These are phyloP conservation scores for Dissophora globulifera DNA, from an alignment of 192 early-diverging fungal species.

Conservation along the genomic window DNA sequence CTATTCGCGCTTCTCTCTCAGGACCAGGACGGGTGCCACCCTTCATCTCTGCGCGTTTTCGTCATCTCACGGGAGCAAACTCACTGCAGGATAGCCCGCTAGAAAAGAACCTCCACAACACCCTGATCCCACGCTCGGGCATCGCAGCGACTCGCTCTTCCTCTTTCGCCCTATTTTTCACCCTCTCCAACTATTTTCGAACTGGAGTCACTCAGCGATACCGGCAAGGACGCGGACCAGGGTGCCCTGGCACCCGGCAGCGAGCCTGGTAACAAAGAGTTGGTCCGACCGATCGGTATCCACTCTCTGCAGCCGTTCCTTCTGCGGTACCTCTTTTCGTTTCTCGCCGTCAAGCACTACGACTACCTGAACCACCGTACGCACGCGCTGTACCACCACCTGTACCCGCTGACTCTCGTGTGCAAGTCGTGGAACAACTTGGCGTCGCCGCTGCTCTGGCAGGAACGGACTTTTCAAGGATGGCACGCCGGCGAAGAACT, in stretches of 20 bases:
- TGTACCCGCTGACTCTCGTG: slow-evolving; percentile 40
- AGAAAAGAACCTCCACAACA: too few relatives aligned
- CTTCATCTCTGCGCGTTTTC: too few relatives aligned
- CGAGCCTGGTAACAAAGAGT: not conserved
- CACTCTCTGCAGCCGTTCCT: slow-evolving; percentile 32
- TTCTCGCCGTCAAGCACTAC: slow-evolving; percentile 49
- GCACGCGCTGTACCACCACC: slow-evolving; percentile 39
- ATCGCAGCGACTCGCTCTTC: too few relatives aligned
- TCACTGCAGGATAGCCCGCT: too few relatives aligned
- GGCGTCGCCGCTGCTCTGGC: slow-evolving; percentile 47
- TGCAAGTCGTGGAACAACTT: slow-evolving; percentile 50
- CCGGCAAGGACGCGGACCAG: slow-evolving; percentile 13
- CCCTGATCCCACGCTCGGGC: too few relatives aligned
- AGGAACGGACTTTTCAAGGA: slow-evolving; percentile 51
- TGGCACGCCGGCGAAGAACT: slow-evolving; percentile 52
- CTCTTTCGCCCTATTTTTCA: too few relatives aligned
- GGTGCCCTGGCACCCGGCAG: not conserved
- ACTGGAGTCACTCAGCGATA: slow-evolving; percentile 14
- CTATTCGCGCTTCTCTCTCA: too few relatives aligned
- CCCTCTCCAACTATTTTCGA: slow-evolving; percentile 20
- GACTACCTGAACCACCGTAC: slow-evolving; percentile 52
- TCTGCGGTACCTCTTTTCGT: slow-evolving; percentile 47
- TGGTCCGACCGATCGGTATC: slow-evolving; percentile 19
- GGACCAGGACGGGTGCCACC: too few relatives aligned
- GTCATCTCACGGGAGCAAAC: too few relatives aligned